These are phyloP conservation scores for Flaveria ramosissima DNA, from an alignment of 129 eudicot genomes.

Conservation along the genomic window DNA sequence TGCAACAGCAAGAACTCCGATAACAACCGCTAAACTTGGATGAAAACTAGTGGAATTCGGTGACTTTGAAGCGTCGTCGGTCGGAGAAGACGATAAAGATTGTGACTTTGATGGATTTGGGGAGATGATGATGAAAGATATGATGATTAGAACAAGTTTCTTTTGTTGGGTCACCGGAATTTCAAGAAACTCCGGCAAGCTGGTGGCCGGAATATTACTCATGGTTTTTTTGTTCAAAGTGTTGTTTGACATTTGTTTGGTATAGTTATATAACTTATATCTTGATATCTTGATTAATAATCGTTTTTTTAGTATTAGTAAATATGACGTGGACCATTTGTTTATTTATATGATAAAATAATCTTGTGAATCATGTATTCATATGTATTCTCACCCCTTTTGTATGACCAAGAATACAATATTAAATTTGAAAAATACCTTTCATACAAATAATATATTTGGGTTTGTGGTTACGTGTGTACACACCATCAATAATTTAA, in stretches of 20 bases:
- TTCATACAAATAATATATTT: too few species aligned
- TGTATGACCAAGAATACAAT: too few species aligned
- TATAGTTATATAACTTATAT: too few species aligned
- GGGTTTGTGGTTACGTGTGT: neutral
- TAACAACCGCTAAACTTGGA: conserved; percentile 76
- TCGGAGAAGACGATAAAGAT: conserved; percentile 24
- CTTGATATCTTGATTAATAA: too few species aligned
- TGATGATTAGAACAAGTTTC: conserved; percentile 11
- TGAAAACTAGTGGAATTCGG: conserved; percentile 46
- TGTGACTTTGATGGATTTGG: conserved; percentile 29
- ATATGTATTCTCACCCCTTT: too few species aligned
- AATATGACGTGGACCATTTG: too few species aligned
- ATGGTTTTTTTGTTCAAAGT: conserved; percentile 28
- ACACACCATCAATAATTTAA: neutral
- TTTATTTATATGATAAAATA: too few species aligned
- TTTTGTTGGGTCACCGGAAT: conserved; percentile 21
- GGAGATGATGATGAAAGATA: conserved; percentile 12
- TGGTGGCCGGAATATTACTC: conserved; percentile 30
- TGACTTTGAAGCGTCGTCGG: neutral
- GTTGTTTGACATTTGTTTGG: conserved; percentile 36
- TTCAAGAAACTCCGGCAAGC: conserved; percentile 27
- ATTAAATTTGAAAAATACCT: too few species aligned
- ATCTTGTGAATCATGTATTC: too few species aligned
- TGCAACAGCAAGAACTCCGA: conserved; percentile 63
- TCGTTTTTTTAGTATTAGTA: too few species aligned